These are phyloP conservation scores for Pseudogymnoascus sp. DNA, from an alignment of 2,329 filamentous ascomycete genomes.

Conservation along the genomic window DNA sequence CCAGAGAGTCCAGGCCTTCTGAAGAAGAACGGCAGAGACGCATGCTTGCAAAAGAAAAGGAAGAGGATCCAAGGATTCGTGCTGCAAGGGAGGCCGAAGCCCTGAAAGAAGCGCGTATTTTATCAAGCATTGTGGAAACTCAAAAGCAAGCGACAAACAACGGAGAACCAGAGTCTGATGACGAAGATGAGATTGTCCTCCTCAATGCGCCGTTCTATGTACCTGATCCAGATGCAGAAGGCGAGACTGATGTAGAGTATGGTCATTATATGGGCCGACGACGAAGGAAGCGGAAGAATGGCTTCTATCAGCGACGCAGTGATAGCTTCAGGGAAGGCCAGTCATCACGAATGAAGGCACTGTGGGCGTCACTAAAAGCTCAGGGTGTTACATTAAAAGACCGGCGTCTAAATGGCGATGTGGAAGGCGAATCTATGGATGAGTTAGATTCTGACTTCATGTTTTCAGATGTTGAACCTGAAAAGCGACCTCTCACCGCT, in stretches of 20 bases:
- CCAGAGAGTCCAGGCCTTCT: constrained; percentile 7
- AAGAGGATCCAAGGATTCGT: background rate
- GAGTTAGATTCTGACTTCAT: background rate
- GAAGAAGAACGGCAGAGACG: constrained; percentile 11
- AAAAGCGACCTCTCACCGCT: background rate
- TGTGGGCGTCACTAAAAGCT: constrained; percentile 1
- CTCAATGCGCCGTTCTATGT: constrained; percentile 12
- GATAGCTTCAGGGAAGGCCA: constrained; percentile 7
- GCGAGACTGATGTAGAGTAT: constrained; percentile 3
- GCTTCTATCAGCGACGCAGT: background rate
- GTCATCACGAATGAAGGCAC: background rate
- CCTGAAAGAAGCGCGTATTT: background rate
- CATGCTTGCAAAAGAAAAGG: constrained; percentile 4
- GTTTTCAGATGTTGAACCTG: background rate
- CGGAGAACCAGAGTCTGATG: background rate
- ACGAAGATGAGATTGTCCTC: background rate
- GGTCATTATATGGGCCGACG: background rate
- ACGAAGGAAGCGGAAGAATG: background rate
- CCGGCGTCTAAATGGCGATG: background rate
- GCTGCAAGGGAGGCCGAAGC: background rate
- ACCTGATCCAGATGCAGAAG: constrained; percentile 3
- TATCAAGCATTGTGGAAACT: constrained; percentile 3
- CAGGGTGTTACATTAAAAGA: constrained; percentile 6
- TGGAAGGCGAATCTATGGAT: background rate
- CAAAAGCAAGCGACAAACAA: background rate